Conservation (phyloP, 176 grass and related monocot genomes). For the Thinopyrum elongatum region DNA sequence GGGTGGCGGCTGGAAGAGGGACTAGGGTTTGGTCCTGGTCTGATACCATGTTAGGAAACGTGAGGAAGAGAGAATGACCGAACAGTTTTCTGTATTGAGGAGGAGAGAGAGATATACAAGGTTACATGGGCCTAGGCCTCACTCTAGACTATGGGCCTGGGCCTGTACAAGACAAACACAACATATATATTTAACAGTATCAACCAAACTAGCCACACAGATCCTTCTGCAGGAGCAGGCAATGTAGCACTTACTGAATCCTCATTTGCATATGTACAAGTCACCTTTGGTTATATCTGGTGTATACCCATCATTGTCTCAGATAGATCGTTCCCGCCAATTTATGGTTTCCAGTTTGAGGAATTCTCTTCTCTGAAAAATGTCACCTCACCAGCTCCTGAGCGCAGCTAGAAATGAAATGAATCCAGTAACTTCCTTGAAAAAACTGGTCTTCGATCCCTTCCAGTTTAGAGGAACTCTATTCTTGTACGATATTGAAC, state of each 20-base stretch:
- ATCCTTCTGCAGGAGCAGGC: slow-evolving; percentile 58
- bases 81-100: too few species aligned
- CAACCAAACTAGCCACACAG: slow-evolving; percentile 75
- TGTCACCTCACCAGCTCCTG: slow-evolving; percentile 50
- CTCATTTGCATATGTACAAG: slow-evolving; percentile 57
- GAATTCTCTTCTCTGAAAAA: slow-evolving; percentile 81
- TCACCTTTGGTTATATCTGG: slow-evolving; percentile 41
- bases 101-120: too few species aligned
- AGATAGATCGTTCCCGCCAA: slow-evolving; percentile 72
- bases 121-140: too few species aligned
- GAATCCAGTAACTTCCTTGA: slow-evolving; percentile 70
- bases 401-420: slow-evolving; percentile 72
- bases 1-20: too few species aligned
- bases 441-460: slow-evolving; percentile 53
- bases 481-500: slow-evolving; percentile 57
- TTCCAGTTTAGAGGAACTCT: slow-evolving; percentile 71
- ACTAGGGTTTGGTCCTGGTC: too few species aligned
- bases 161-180: too few species aligned
- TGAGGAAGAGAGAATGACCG: too few species aligned
- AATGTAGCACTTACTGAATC: slow-evolving; percentile 42
- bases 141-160: too few species aligned
- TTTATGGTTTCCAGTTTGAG: slow-evolving; percentile 80
- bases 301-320: slow-evolving; percentile 36
- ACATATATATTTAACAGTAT: too few species aligned
- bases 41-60: too few species aligned